Base-by-base conservation (phyloP, 192 early-diverging fungal genomes). In the Coemansia sp. region DNA sequence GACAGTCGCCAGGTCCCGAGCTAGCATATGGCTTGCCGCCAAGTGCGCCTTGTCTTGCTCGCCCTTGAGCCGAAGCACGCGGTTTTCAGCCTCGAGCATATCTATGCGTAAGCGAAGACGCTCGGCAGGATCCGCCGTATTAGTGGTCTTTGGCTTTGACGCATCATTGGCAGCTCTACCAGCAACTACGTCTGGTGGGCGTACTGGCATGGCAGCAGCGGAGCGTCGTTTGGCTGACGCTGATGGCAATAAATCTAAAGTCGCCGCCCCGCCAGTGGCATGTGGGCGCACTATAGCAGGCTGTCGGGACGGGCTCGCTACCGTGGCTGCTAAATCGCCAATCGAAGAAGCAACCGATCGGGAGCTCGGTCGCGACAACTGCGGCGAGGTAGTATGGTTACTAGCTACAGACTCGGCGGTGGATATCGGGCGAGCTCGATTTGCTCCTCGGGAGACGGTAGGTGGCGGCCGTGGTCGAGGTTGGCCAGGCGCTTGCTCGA, bases 11-110 rank as follows among this genome's bases (percentile, higher is more conserved):
- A 85, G 72, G 38, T 79, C 84, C 22, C 76, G 65, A 31, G 87
- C 87, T 0, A 90, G 62, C 74, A 90, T 83, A 58, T 88, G 87
- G 34, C 89, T 82, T 2, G 86, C 87, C 29, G 87, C 79, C 34
- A 87, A 65, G 13, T 84, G 79, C 4, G 84, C 73, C 61, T 87
- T 88, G 41, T 87, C 88, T 64, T 93, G 89, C 22, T 83, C 85
- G 53, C 88, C 87, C 65, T 92, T 87, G 0, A 90, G 75, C 39
- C 90, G 89, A 39, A 93, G 77, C 27, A 88, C 76, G 39, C 86
- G 86, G 64, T 93, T 93, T 67, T 93, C 90, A 0, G 90, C 89
- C 62, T 92, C 87, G 9, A 91, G 83, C 53, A 89, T 86, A 33
- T 91, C 90, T 40, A 92, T 82, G 20, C 89, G 85, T 38, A 89